Evolutionary conservation across 352 stramenopile genomes (phyloP), one percentile per base, ranked within the genome.

Genomic region (Phytophthora boehmeriae): DNA sequence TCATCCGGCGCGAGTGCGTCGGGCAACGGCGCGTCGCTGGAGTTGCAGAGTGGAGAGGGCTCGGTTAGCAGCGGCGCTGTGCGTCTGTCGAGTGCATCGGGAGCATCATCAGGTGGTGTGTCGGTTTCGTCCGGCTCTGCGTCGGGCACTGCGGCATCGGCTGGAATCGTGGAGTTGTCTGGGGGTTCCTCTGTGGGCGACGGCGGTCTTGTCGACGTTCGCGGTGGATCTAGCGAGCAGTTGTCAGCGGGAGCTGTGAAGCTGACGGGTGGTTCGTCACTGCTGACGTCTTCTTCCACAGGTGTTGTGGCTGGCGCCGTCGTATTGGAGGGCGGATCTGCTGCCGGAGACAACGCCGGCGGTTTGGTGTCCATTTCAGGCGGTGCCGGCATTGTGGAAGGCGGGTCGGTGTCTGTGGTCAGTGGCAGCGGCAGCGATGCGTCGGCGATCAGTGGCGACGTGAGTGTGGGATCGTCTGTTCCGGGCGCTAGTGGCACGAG

Each of bases 401-500:
- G 42, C 23, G 42, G 42, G 9, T 48, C 42, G 6, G 23, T 48
- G 42, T 34, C 42, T 11, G 42, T 48, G 23, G 8, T 48, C 4
- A 48, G 23, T 34, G 42, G 42, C 3, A 48, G 42, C 23, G 42
- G 42, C 19, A 34, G 19, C 32, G 42, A 34, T 22, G 16, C 42
- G 42, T 28, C 42, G 17, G 23, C 42, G 42, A 48, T 16, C 42
- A 44, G 38, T 44, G 38, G 38, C 16, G 38, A 44, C 16, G 42
- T 48, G 42, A 34, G 8, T 9, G 8, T 48, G 42, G 11, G 42
- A 5, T 34, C 20, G 20, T 48, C 16, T 48, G 42, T 19, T 22
- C 13, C 38, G 38, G 38, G n/a, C 38, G 38, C 42, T 13, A 48
- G 59, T n/a, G 38, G n/a, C 38, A 17, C 42, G 23, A 48, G 59